Base-by-base conservation (phyloP, 2,329 filamentous ascomycete genomes). In the Calycina herbarum region DNA sequence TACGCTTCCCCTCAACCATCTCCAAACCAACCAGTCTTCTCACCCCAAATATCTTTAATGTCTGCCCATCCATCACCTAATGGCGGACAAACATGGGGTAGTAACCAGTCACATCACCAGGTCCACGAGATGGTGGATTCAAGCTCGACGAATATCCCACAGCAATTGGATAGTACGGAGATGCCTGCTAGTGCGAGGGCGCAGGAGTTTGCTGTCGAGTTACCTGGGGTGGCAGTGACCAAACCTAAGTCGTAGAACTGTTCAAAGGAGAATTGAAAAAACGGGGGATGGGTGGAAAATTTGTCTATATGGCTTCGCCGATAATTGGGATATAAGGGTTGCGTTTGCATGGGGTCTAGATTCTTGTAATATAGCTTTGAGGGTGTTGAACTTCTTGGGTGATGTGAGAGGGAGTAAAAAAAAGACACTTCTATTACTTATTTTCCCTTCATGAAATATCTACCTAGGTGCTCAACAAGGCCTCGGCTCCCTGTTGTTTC, bases 81-180 rank as follows among this genome's bases (percentile, higher is more conserved):
- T 31, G 27, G 17, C 6, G 24, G 6, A 24, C 31, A 57, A 3
- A 10, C 29, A n/a, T 57, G 29, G 56, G 27, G 27, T 57, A 27
- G 29, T 29, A n/a, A 57, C 5, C 29, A 29, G 8, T 57, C 56
- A 27, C 48, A 10, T 27, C 20, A 54, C 24, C 48, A 54, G 17
- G 31, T 33, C 6, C 56, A 57, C 27, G 56, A 33, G 27, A 31
- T 57, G 56, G 56, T 33, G 7, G 56, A 33, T 20, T 24, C 27
- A 8, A 8, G n/a, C n/a, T 57, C 56, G 13, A 57, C 56, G 27
- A 57, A 57, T 35, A 33, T 57, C 1, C 56, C 56, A 35, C 56
- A 57, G 42, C 59, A 61, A 6, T 35, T 61, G 40, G 59, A 61
- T 31, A 51, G 59, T 45, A 51, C 40, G 13, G 59, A 61, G 24